A percentile compares a stretch with the other conserved stretches of the same genome.
Evolutionary conservation across 2,329 filamentous ascomycete species (phyloP).

Genomic region (Colletotrichum incanum): DNA sequence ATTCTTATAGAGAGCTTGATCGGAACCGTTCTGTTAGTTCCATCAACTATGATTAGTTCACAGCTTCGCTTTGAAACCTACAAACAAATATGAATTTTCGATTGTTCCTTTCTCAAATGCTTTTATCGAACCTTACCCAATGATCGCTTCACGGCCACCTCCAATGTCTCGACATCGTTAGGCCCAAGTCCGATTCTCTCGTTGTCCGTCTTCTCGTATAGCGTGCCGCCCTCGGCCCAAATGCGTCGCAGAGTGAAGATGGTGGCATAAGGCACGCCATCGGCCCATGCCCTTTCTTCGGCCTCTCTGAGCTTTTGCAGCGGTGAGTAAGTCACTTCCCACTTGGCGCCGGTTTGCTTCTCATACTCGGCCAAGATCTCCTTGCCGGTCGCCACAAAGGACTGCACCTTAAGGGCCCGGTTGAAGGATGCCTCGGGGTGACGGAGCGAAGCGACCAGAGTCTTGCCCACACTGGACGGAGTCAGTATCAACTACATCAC

Average conservation of each 20-base stretch:
- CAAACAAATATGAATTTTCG: not conserved
- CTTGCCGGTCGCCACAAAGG: constrained; percentile 77
- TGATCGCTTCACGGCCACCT: constrained; percentile 45
- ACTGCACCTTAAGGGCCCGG: constrained; percentile 77
- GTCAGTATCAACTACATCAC: constrained; percentile 10
- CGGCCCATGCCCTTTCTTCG: constrained; percentile 74
- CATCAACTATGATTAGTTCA: not conserved
- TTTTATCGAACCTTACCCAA: constrained; percentile 19
- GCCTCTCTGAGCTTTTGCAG: constrained; percentile 67
- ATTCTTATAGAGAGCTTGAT: not conserved
- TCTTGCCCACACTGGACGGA: constrained; percentile 72
- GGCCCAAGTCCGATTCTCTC: constrained; percentile 66
- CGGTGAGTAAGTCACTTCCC: constrained; percentile 68
- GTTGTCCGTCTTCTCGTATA: constrained; percentile 80
- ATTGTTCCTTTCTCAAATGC: not conserved
- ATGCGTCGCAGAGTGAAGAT: constrained; percentile 76
- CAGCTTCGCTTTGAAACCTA: not conserved
- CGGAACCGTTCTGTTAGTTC: too few relatives aligned
- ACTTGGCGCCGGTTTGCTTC: constrained; percentile 73
- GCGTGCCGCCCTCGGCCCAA: constrained; percentile 80
- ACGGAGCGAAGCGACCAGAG: constrained; percentile 74
- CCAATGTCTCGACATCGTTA: constrained; percentile 68
- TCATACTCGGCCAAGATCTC: constrained; percentile 78
- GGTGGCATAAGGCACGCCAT: constrained; percentile 66
- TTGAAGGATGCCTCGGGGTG: constrained; percentile 69